Evolutionary conservation across 2,329 filamentous ascomycete genomes (phyloP).

Genomic region (Aspergillus fumigatus): DNA sequence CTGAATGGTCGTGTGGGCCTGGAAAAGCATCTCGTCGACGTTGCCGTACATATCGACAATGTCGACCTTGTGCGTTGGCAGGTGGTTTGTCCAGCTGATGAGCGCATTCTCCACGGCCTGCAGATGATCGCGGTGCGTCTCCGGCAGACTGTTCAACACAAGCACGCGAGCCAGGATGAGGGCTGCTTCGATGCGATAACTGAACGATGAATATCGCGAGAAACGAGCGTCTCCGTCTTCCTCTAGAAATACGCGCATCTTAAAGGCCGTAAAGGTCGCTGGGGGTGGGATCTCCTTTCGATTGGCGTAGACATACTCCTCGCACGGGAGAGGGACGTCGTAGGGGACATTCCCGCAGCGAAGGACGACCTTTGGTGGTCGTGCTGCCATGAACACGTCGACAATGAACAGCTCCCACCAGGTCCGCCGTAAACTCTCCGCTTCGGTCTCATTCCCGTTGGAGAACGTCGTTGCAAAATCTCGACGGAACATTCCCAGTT

Average conservation of each 20-base stretch:
- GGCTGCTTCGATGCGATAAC: constrained; percentile 75
- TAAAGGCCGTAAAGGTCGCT: constrained; percentile 49
- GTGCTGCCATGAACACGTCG: constrained; percentile 74
- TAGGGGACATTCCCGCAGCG: constrained; percentile 64
- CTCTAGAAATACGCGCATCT: constrained; percentile 62
- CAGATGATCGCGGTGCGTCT: constrained; percentile 48
- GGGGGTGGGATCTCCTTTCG: constrained; percentile 54
- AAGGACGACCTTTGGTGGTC: constrained; percentile 47
- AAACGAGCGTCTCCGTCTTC: constrained; percentile 52
- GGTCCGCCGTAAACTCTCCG: constrained; percentile 79
- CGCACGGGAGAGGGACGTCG: constrained; percentile 71
- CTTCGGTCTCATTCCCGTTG: constrained; percentile 55
- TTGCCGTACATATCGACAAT: constrained; percentile 64
- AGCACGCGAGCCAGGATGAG: constrained; percentile 73
- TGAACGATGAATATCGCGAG: constrained; percentile 66
- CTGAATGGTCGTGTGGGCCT: constrained; percentile 35
- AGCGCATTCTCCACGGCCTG: constrained; percentile 55
- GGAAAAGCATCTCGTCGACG: constrained; percentile 60
- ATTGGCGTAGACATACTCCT: constrained; percentile 57
- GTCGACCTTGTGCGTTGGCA: constrained; percentile 66
- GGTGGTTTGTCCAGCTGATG: constrained; percentile 71
- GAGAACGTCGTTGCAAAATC: constrained; percentile 47
- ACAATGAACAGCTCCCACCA: constrained; percentile 81
- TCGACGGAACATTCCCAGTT: constrained; percentile 68
- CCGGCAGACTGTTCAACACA: constrained; percentile 33